Evolutionary conservation across 345 rosid genomes (phyloP).

Genomic region (Dipteronia sinensis): DNA sequence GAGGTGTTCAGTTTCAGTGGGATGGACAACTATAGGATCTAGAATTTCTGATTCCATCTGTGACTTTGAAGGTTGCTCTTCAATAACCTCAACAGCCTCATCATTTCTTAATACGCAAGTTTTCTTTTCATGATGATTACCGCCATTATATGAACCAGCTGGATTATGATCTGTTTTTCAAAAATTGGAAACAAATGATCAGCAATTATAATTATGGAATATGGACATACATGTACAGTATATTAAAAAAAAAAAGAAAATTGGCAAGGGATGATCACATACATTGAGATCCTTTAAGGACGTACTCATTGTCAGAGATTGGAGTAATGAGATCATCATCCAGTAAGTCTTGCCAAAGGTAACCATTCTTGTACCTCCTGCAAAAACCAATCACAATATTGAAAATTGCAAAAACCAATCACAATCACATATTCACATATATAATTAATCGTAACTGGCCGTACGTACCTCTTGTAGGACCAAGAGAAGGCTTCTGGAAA

Average conservation of each 20-base stretch:
- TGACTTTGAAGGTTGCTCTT: not conserved
- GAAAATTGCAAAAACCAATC: no score
- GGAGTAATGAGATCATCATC: conserved; percentile 81
- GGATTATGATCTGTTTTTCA: no score
- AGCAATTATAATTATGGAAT: not conserved
- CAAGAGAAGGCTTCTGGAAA: conserved; percentile 66
- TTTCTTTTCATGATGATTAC: conserved; percentile 20
- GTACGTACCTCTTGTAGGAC: conserved; percentile 71
- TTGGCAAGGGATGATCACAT: conserved; percentile 5
- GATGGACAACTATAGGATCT: not conserved
- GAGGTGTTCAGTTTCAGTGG: conserved; percentile 15
- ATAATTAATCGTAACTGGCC: no score
- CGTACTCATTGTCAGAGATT: conserved; percentile 67
- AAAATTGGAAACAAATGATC: not conserved
- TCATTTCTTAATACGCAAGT: conserved; percentile 21
- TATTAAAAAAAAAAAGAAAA: no score
- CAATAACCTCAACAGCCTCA: conserved; percentile 11
- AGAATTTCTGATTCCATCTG: not conserved
- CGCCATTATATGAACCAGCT: no score
- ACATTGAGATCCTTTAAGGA: conserved; percentile 68
- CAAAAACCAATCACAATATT: not conserved
- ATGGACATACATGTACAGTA: no score
- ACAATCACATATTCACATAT: no score
- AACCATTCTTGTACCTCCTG: conserved; percentile 71
- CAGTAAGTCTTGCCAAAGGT: conserved; percentile 76